A percentile compares a stretch with the other conserved stretches of the same genome.
phyloP scores from a whole-genome alignment of 225 moss, liverwort and hornwort genomes.

The Pseudisothecium myosuroides region DNA sequence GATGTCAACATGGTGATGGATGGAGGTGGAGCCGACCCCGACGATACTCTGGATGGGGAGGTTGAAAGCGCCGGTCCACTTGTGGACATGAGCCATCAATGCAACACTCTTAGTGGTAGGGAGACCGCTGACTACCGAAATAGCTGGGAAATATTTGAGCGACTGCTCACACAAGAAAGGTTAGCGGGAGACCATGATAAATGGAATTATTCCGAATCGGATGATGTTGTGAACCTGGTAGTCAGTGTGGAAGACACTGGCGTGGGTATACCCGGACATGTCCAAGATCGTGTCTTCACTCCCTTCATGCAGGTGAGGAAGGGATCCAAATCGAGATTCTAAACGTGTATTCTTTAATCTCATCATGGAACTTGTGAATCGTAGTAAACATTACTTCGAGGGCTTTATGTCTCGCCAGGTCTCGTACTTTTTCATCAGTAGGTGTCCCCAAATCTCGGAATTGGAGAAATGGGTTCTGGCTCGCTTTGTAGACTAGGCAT shows the following conservation, averaged over 20 bases:
- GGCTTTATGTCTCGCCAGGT: background rate
- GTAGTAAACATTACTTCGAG: background rate
- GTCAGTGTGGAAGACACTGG: conserved; percentile 73
- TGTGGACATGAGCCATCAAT: conserved; percentile 20
- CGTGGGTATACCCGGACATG: conserved; percentile 52
- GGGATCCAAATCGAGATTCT: background rate
- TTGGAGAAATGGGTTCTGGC: background rate
- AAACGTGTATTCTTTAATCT: background rate
- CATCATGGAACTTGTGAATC: background rate
- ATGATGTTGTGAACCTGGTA: conserved; percentile 46
- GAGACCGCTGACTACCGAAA: conserved; percentile 52
- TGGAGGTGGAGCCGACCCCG: conserved; percentile 23
- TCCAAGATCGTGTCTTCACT: conserved; percentile 58
- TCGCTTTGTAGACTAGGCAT: background rate
- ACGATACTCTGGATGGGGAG: conserved; percentile 41
- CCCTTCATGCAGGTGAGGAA: conserved; percentile 55
- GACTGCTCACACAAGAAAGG: conserved; percentile 38
- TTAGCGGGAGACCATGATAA: conserved; percentile 18
- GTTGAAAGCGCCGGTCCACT: conserved; percentile 41
- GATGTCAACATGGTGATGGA: conserved; percentile 54
- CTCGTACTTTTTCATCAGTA: background rate
- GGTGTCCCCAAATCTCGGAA: background rate
- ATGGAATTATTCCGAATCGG: conserved; percentile 33
- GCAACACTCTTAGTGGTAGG: conserved; percentile 51
- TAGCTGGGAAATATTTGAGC: conserved; percentile 56